Evolutionary conservation across 2,329 filamentous ascomycete species (phyloP).

Genomic region (Exophiala dermatitidis): DNA sequence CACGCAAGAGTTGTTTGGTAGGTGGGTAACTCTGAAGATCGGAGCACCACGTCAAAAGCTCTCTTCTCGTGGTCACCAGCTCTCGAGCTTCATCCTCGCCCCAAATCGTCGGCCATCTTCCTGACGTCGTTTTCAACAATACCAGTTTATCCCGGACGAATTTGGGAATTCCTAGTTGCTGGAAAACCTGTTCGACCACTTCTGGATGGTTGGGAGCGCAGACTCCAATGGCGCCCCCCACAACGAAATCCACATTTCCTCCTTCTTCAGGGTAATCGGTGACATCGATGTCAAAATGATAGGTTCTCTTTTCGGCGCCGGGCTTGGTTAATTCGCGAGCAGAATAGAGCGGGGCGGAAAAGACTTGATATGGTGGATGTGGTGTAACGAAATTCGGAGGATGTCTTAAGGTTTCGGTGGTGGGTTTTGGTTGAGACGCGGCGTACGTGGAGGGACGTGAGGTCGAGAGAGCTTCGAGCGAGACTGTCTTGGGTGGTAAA

Average conservation of each 20-base stretch:
- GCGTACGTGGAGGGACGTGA: constrained; percentile 8
- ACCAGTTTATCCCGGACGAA: constrained; percentile 79
- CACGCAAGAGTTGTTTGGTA: constrained; percentile 74
- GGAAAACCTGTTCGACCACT: constrained; percentile 75
- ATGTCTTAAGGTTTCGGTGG: constrained; percentile 40
- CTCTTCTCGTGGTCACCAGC: constrained; percentile 80
- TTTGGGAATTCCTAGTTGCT: constrained; percentile 71
- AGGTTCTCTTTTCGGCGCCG: constrained; percentile 92
- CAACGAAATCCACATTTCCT: constrained; percentile 81
- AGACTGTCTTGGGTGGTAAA: constrained; percentile 67
- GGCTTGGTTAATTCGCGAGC: constrained; percentile 78
- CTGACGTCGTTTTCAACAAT: constrained; percentile 66
- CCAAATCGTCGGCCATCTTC: constrained; percentile 97
- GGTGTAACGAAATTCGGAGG: constrained; percentile 89
- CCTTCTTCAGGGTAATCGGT: constrained; percentile 84
- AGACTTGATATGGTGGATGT: constrained; percentile 87
- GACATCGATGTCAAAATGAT: constrained; percentile 94
- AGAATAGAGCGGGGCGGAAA: constrained; percentile 77
- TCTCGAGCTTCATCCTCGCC: constrained; percentile 79
- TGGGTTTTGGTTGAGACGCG: constrained; percentile 3
- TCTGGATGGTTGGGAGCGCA: constrained; percentile 75
- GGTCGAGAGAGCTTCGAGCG: constrained; percentile 43
- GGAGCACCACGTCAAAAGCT: constrained; percentile 90
- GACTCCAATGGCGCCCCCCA: constrained; percentile 90
- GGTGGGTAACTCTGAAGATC: constrained; percentile 91